phyloP scores from a whole-genome alignment of 179 eudicot genomes.

The Spergularia azorica region DNA sequence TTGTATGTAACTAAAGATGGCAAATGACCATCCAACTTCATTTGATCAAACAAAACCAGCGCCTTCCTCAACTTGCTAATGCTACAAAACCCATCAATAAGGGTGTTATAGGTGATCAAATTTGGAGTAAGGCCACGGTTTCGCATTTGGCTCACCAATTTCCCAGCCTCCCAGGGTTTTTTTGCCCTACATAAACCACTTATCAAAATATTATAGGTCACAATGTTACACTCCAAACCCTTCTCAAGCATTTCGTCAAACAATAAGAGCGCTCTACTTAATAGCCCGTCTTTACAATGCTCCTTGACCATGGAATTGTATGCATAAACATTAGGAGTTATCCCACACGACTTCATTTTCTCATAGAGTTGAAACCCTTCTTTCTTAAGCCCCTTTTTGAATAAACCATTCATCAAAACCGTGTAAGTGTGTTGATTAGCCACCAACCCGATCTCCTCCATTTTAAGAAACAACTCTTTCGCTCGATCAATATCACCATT shows the following conservation, averaged over 20 bases:
- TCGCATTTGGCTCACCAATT: conserved; percentile 48
- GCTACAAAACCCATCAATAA: conserved; percentile 55
- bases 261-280: conserved; percentile 43
- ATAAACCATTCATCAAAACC: conserved; percentile 57
- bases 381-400: conserved; percentile 51
- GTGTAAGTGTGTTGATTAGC: conserved; percentile 53
- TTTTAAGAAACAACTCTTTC: conserved; percentile 31
- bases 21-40: conserved; percentile 51
- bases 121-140: conserved; percentile 45
- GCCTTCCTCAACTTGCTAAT: conserved; percentile 52
- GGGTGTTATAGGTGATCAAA: conserved; percentile 52
- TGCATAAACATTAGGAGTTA: conserved; percentile 56
- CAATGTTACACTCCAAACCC: conserved; percentile 55
- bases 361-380: conserved; percentile 62
- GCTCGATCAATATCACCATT: conserved; percentile 41
- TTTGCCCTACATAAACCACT: conserved; percentile 49
- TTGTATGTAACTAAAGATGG: conserved; percentile 66
- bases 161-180: conserved; percentile 48
- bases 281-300: conserved; percentile 46
- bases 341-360: conserved; percentile 57
- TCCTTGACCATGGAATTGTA: conserved; percentile 51
- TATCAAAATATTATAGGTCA: conserved; percentile 56
- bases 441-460: conserved; percentile 42
- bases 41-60: conserved; percentile 39
- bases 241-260: conserved; percentile 63